Conservation (phyloP, 495 filamentous ascomycete species). For the Massariosphaeria phaeospora region DNA sequence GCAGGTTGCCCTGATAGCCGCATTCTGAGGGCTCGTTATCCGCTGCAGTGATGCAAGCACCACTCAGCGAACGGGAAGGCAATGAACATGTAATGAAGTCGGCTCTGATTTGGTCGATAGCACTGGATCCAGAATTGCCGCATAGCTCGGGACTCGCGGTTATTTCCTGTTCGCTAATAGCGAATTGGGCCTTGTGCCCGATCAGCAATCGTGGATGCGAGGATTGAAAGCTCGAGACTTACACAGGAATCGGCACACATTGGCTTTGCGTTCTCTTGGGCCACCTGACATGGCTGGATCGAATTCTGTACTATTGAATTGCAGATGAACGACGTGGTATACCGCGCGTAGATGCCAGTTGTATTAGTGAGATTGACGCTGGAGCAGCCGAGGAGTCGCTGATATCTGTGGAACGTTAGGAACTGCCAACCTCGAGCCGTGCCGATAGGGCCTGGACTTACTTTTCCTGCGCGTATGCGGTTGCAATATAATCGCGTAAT, state of each 20-base stretch:
- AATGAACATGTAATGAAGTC: slow-evolving; percentile 88
- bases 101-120: slow-evolving; percentile 73
- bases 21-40: slow-evolving; percentile 84
- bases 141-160: slow-evolving; percentile 71
- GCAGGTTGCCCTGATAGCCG: slow-evolving; percentile 73
- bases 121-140: slow-evolving; percentile 55
- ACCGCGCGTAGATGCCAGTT: slow-evolving; percentile 85
- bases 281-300: slow-evolving; percentile 61
- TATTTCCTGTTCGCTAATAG: slow-evolving; percentile 80
- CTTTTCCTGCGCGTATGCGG: slow-evolving; percentile 71
- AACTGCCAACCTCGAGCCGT: slow-evolving; percentile 10
- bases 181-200: slow-evolving; percentile 63
- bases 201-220: slow-evolving; percentile 21
- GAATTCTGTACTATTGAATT: slow-evolving; percentile 95
- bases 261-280: slow-evolving; percentile 58
- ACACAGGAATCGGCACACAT: slow-evolving; percentile 91
- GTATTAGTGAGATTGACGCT: slow-evolving; percentile 73
- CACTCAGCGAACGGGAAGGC: slow-evolving; percentile 70
- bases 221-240: slow-evolving; percentile 39
- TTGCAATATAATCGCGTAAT: slow-evolving; percentile 65
- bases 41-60: slow-evolving; percentile 67
- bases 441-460: slow-evolving; percentile 43
- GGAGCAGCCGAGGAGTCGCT: slow-evolving; percentile 72
- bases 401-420: slow-evolving; percentile 53
- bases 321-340: slow-evolving; percentile 88